phyloP scores from a whole-genome alignment of 2,329 filamentous ascomycete genomes.

The Thielaviopsis euricoi region DNA sequence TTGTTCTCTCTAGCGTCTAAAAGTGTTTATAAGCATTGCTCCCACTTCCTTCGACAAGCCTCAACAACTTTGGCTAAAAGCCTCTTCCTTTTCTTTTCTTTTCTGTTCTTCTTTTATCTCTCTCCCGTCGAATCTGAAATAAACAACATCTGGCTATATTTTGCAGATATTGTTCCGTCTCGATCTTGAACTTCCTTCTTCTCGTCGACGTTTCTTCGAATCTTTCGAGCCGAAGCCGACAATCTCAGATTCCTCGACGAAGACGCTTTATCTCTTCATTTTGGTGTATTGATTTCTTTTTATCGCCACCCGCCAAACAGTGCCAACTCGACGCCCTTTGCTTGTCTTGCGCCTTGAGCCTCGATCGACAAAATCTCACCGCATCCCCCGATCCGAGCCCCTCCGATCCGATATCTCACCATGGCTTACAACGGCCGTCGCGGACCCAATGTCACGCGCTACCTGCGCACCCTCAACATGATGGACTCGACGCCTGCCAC shows the following conservation, averaged over 20 bases:
- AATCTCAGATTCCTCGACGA: neutral
- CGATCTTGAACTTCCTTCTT: neutral
- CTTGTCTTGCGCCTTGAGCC: neutral
- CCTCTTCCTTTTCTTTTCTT: neutral
- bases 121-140: neutral
- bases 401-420: neutral
- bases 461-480: constrained; percentile 72
- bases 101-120: neutral
- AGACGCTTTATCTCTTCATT: neutral
- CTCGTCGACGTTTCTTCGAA: neutral
- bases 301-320: neutral
- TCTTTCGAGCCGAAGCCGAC: neutral
- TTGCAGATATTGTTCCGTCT: neutral
- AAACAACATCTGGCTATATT: neutral
- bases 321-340: neutral
- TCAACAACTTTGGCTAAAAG: neutral
- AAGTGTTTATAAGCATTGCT: neutral
- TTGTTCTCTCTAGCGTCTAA: neutral
- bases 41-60: neutral
- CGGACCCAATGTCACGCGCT: constrained; percentile 76
- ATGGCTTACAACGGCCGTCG: constrained; percentile 67
- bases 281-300: neutral
- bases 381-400: neutral
- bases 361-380: neutral
- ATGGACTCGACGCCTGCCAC: constrained; percentile 41